Evolutionary conservation across 192 early-diverging fungal genomes (phyloP).

Genomic region (Coemansia sp.): DNA sequence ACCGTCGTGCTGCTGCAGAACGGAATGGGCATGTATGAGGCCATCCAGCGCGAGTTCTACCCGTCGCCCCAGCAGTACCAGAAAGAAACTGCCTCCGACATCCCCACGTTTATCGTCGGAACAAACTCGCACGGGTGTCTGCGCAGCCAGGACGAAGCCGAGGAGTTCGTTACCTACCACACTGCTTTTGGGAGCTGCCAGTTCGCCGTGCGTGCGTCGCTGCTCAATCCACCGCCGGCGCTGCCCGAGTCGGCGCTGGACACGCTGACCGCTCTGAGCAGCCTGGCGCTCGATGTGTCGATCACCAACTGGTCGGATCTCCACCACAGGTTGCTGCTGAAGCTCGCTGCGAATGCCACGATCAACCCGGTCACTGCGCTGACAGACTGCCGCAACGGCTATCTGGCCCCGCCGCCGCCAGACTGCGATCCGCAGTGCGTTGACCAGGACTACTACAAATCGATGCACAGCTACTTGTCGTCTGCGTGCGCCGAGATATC

Average conservation of each 20-base stretch:
- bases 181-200: conserved; percentile 57
- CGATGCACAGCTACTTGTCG: conserved; percentile 21
- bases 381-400: conserved; percentile 57
- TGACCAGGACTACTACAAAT: conserved; percentile 10
- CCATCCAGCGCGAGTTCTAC: conserved; percentile 43
- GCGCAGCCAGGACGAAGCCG: conserved; percentile 26
- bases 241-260: conserved; percentile 18
- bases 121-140: conserved; percentile 59
- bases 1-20: conserved; percentile 67
- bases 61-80: conserved; percentile 17
- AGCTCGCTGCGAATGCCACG: conserved; percentile 64
- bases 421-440: conserved; percentile 5
- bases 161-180: conserved; percentile 55
- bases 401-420: conserved; percentile 30
- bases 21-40: conserved; percentile 61
- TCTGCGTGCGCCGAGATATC: conserved; percentile 38
- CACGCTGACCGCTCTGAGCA: conserved; percentile 24
- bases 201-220: conserved; percentile 41
- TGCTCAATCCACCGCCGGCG: conserved; percentile 6
- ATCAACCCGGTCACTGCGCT: conserved; percentile 67
- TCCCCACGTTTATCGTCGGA: conserved; percentile 53
- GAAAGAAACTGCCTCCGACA: conserved; percentile 16
- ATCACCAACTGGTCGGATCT: conserved; percentile 49
- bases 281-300: conserved; percentile 28
- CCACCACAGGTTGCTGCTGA: conserved; percentile 50